Base-by-base conservation (phyloP, 495 filamentous ascomycete genomes). In the Penicillium robsamsonii region DNA sequence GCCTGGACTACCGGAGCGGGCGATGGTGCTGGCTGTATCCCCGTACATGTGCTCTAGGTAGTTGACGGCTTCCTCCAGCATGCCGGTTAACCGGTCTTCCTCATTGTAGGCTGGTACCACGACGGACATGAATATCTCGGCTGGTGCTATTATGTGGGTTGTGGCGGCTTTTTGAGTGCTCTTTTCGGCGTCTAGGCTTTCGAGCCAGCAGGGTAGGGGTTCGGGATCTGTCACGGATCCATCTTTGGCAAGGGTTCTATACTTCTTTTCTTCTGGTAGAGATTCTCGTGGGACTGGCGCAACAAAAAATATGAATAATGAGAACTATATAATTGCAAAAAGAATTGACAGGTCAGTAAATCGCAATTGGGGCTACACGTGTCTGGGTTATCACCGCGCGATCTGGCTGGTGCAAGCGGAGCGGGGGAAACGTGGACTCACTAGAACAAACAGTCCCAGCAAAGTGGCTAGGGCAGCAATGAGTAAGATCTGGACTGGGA, bases 21-120 rank as follows among this genome's bases (percentile, higher is more conserved):
- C 10, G 27, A 10, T 12, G 1, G 29, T 27, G n/a, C 25, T 50
- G 24, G 70, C 49, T 24, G 81, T 83, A 2, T 38, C 35, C 12
- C 90, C 89, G 67, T 92, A 95, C 54, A 82, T 80, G 13, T 74
- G 67, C 69, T 94, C 85, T 7, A 97, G 79, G 70, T 91, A 95
- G 50, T 86, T 85, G 49, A 96, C 87, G 13, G 96, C 91, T 72
- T 98, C 94, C 59, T 92, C 85, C 17, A 99, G 78, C 81, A 96
- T 96, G 9, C 84, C 84, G 7, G 80, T 76, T 18, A 99, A 77
- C 13, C 94, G 84, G 53, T 89, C 80, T 60, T 90, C 84, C 61
- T 99, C 94, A 69, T 99, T 97, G 78, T 90, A 99, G 6, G 94
- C 94, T 0, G 94, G 94, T 46, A 98, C 87, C 3, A 98, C 90